These are phyloP conservation scores for Linderina pennispora DNA, from an alignment of 192 early-diverging fungal genomes.

Conservation along the genomic window DNA sequence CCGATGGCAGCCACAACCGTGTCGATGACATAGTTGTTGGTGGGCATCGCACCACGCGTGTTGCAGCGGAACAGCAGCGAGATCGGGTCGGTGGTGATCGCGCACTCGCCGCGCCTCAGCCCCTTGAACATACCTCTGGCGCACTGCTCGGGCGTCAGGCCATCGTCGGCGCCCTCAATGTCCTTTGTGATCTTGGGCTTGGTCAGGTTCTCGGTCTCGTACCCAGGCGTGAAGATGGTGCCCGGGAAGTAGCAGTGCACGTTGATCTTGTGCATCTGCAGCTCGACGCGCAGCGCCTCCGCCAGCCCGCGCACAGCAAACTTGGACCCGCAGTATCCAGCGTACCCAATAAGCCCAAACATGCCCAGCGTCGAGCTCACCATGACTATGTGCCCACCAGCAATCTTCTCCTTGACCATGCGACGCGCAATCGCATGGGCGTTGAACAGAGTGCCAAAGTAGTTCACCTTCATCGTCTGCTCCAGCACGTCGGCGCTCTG, in stretches of 20 bases:
- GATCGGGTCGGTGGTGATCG: conserved; percentile 33
- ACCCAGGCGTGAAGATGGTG: conserved; percentile 64
- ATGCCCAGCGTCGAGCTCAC: conserved; percentile 64
- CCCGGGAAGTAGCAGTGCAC: conserved; percentile 71
- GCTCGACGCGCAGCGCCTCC: conserved; percentile 61
- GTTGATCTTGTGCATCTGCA: conserved; percentile 55
- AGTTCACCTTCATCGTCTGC: conserved; percentile 58
- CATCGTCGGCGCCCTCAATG: conserved; percentile 61
- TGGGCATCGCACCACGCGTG: conserved; percentile 34
- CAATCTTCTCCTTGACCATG: conserved; percentile 49
- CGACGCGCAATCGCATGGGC: conserved; percentile 58
- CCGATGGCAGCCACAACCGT: conserved; percentile 15
- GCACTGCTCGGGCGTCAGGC: conserved; percentile 56
- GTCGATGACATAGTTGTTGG: conserved; percentile 42
- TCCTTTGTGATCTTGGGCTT: conserved; percentile 64
- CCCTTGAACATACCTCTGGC: conserved; percentile 31
- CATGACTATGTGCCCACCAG: conserved; percentile 61
- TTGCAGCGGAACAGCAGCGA: conserved; percentile 30
- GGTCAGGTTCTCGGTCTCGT: conserved; percentile 63
- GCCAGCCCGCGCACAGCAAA: conserved; percentile 67
- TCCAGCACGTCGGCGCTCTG: conserved; percentile 52
- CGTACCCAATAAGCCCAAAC: conserved; percentile 62
- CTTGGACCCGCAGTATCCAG: conserved; percentile 64
- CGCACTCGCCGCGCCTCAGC: conserved; percentile 33
- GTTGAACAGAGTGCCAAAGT: conserved; percentile 57